Conservation (phyloP, 2,329 filamentous ascomycete genomes). For the Orbilia oligospora region DNA sequence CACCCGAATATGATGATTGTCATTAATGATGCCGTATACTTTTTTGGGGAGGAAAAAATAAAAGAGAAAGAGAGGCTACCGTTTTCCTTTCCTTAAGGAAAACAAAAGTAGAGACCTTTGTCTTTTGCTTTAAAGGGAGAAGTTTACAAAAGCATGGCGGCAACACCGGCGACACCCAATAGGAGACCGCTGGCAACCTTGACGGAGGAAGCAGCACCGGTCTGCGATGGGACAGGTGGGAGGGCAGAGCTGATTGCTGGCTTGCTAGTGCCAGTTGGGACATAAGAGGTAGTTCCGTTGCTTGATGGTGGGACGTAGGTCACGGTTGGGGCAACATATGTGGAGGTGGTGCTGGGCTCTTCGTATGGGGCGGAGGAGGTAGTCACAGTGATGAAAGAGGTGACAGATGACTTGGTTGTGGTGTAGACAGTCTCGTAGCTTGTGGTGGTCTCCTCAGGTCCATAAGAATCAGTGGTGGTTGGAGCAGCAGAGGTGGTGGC, state of each 20-base stretch:
- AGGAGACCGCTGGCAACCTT: constrained; percentile 62
- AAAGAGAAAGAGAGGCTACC: background rate
- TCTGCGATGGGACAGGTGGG: constrained; percentile 47
- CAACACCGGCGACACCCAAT: constrained; percentile 61
- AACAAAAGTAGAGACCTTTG: background rate
- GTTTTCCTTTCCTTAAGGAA: background rate
- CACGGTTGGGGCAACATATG: constrained; percentile 45
- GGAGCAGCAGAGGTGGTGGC: constrained; percentile 56
- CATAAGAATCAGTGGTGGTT: constrained; percentile 43
- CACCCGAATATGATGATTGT: constrained; percentile 26
- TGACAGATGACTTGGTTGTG: constrained; percentile 63
- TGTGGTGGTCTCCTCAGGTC: constrained; percentile 52
- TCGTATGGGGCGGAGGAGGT: constrained; percentile 58
- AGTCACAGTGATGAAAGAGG: constrained; percentile 58
- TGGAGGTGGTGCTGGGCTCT: constrained; percentile 43
- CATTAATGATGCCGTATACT: constrained; percentile 40
- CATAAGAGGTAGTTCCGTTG: constrained; percentile 35
- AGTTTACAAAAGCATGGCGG: constrained; percentile 60
- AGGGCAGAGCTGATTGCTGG: constrained; percentile 24
- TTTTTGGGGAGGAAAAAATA: background rate
- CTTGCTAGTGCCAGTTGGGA: constrained; percentile 14
- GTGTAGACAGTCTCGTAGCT: constrained; percentile 55
- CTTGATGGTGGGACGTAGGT: constrained; percentile 31
- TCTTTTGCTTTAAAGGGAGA: background rate
- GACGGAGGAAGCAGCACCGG: constrained; percentile 62